A percentile compares a stretch with the other conserved stretches of the same genome.
Evolutionary conservation across 192 early-diverging fungal genomes (phyloP).

Genomic region (Helicostylum pulchrum): DNA sequence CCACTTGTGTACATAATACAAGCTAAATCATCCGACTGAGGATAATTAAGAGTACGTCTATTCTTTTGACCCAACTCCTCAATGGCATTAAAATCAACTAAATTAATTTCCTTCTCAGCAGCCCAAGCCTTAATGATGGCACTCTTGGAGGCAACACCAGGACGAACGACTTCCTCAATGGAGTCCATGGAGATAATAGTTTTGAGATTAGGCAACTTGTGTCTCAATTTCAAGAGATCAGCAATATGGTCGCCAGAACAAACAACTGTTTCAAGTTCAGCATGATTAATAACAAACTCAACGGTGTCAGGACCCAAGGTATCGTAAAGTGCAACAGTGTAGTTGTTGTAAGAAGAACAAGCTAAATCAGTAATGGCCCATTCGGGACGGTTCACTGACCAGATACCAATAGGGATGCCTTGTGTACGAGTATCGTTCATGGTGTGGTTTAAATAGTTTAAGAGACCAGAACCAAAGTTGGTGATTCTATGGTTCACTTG

Average conservation of each 20-base stretch:
- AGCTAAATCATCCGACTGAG: constrained; percentile 64
- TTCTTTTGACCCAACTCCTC: constrained; percentile 59
- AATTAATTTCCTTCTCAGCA: constrained; percentile 53
- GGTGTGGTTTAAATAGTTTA: constrained; percentile 53
- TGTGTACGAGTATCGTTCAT: constrained; percentile 23
- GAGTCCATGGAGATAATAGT: constrained; percentile 74
- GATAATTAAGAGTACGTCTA: constrained; percentile 50
- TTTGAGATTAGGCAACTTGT: constrained; percentile 66
- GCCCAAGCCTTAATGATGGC: constrained; percentile 59
- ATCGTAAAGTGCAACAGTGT: constrained; percentile 82
- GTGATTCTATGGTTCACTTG: constrained; percentile 57
- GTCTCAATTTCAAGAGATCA: constrained; percentile 47
- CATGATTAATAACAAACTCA: constrained; percentile 83
- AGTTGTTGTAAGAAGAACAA: constrained; percentile 59
- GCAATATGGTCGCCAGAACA: constrained; percentile 56
- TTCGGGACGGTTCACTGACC: constrained; percentile 72
- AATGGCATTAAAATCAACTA: constrained; percentile 57
- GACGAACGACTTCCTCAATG: constrained; percentile 42
- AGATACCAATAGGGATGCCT: constrained; percentile 57
- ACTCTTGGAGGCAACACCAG: constrained; percentile 23
- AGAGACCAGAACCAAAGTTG: constrained; percentile 68
- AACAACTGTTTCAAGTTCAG: constrained; percentile 70
- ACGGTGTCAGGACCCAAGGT: constrained; percentile 83
- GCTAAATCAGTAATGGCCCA: constrained; percentile 74
- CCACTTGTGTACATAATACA: constrained; percentile 83